Base-by-base conservation (phyloP, 2,329 filamentous ascomycete species). In the Corniculantispora saksenae region DNA sequence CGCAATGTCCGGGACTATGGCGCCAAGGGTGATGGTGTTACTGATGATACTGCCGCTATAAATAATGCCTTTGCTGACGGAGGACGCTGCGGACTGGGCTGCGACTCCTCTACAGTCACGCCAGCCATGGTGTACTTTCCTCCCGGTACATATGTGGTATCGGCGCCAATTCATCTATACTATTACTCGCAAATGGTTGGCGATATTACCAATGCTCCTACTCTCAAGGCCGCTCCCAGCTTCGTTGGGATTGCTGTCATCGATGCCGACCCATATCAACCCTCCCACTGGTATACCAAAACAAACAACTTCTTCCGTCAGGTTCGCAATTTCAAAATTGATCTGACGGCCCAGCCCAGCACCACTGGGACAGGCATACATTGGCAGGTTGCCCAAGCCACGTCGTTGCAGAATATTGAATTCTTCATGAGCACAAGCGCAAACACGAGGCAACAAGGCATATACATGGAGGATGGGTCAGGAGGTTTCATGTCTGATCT, bases 111-210 rank as follows among this genome's bases (percentile, higher is more conserved):
- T 38, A 98, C 94, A 3, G 86, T 86, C n/a, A 87, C 88, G 1
- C 94, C 94, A 0, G 94, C 92, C 29, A 81, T 98, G 17, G 88
- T 98, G 61, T 98, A 97, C 82, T 97, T 98, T 82, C 94, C 93
- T 47, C 83, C 92, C 13, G 94, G 94, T 69, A 96, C 89, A 64
- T 98, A 97, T 74, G 73, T 91, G 21, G 89, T 98, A 71, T 92
- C 88, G 74, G 85, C 83, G 72, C 92, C 94, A 25, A 87, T 98
- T 69, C 79, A 93, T 60, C 90, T 93, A 76, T 90, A 90, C 78
- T 98, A 98, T 83, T 97, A 97, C 82, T 97, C 94, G 12, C 93
- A 97, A 76, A 87, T 98, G 67, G 83, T 97, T 43, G 94, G 94
- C 65, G 93, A 98, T 80, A 88, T 90, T 57, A 74, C 86, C 71